Percentiles rank a stretch among this genome's conserved stretches.
These are phyloP conservation scores for Micractinium sp. DNA, from an alignment of 139 green algal species.

Conservation along the genomic window DNA sequence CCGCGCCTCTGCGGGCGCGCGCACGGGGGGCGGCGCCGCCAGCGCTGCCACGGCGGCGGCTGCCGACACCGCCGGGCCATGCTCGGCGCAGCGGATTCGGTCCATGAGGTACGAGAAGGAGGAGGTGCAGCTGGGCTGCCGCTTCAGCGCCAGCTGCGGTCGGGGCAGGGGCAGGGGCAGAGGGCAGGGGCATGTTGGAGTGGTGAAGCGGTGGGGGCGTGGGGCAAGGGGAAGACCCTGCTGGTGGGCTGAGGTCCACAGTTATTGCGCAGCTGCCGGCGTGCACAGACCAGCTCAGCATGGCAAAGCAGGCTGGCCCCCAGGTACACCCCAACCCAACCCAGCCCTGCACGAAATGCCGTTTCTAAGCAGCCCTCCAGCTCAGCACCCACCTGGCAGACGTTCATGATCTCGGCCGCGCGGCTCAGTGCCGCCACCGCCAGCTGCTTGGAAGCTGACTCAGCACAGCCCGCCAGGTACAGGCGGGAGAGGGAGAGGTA, in stretches of 20 bases:
- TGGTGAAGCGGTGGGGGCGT: background rate
- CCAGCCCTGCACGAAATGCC: background rate
- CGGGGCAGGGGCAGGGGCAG: background rate
- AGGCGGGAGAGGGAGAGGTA: slow-evolving; percentile 35
- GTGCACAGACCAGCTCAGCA: too few species aligned
- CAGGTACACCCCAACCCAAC: background rate
- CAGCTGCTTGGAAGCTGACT: slow-evolving; percentile 25
- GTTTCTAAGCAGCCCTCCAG: background rate
- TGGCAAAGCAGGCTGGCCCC: background rate
- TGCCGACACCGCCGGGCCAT: background rate
- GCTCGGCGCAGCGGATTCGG: slow-evolving; percentile 4
- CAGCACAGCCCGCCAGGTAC: slow-evolving; percentile 27
- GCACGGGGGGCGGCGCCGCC: background rate
- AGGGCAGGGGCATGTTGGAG: background rate
- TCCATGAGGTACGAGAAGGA: slow-evolving; percentile 34
- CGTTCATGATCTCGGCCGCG: slow-evolving; percentile 25
- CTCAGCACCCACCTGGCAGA: slow-evolving; percentile 25
- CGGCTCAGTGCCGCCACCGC: slow-evolving; percentile 26
- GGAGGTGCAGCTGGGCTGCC: slow-evolving; percentile 11
- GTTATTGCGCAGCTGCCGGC: too few species aligned
- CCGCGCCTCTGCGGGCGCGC: background rate
- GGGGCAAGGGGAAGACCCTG: background rate
- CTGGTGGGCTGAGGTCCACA: too few species aligned
- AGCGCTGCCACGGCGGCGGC: background rate
- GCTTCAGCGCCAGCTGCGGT: slow-evolving; percentile 25